Conservation (phyloP, 805 yeast species). For the Metschnikowia koreensis region DNA sequence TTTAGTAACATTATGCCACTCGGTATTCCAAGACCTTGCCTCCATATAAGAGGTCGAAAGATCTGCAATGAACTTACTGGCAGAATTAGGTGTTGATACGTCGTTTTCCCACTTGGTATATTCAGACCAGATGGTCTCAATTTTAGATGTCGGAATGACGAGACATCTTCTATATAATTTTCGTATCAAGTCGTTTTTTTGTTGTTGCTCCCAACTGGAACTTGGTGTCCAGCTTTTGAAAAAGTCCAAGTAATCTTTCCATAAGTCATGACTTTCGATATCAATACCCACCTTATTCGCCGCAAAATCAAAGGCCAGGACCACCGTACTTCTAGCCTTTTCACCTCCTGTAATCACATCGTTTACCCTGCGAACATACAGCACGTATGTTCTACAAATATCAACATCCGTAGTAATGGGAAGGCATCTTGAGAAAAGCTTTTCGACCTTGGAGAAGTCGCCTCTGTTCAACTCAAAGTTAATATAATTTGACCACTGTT, state of each 20-base stretch:
- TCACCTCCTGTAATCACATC: constrained; percentile 78
- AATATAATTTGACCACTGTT: constrained; percentile 73
- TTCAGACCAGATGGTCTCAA: constrained; percentile 77
- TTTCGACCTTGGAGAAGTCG: constrained; percentile 65
- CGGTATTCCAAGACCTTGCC: constrained; percentile 74
- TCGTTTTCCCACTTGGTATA: constrained; percentile 85
- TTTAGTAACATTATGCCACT: constrained; percentile 58
- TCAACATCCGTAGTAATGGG: constrained; percentile 60
- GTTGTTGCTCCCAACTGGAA: constrained; percentile 81
- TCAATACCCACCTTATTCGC: constrained; percentile 77
- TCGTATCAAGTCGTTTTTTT: constrained; percentile 72
- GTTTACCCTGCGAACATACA: constrained; percentile 70
- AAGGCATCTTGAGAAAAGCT: constrained; percentile 62
- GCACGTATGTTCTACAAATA: constrained; percentile 75
- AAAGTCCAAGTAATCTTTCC: constrained; percentile 83
- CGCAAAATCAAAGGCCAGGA: constrained; percentile 83
- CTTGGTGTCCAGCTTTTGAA: constrained; percentile 75
- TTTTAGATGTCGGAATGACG: constrained; percentile 68
- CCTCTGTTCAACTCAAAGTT: constrained; percentile 61
- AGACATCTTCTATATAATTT: constrained; percentile 68
- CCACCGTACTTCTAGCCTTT: constrained; percentile 67
- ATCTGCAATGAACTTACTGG: constrained; percentile 82
- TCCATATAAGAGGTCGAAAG: constrained; percentile 82
- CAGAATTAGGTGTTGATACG: constrained; percentile 61
- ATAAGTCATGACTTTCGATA: constrained; percentile 63